Evolutionary conservation across 164 flowering plant genomes (phyloP).

Genomic region (Chloranthus sessilifolius): DNA sequence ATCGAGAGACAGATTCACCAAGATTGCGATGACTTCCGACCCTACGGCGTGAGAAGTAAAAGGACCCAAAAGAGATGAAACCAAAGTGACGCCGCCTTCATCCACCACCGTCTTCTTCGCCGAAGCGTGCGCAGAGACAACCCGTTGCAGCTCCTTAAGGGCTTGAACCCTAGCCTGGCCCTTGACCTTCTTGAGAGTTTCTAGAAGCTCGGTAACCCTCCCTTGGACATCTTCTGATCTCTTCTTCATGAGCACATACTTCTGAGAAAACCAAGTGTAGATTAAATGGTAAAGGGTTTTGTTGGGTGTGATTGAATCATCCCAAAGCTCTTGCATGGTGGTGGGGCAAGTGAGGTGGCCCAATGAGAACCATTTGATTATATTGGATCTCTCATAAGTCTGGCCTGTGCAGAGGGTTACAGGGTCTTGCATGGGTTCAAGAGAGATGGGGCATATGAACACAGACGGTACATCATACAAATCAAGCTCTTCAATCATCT

Average conservation of each 20-base stretch:
- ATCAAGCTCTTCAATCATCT: constrained; percentile 50
- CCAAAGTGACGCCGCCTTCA: constrained; percentile 53
- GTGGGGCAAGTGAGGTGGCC: constrained; percentile 73
- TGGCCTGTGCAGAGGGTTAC: constrained; percentile 74
- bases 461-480: constrained; percentile 51
- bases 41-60: constrained; percentile 90
- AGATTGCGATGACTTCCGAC: constrained; percentile 66
- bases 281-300: constrained; percentile 47
- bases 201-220: constrained; percentile 61
- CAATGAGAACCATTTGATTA: constrained; percentile 61
- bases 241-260: constrained; percentile 68
- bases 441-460: constrained; percentile 77
- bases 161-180: constrained; percentile 77
- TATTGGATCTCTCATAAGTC: constrained; percentile 71
- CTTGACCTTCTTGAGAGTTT: constrained; percentile 66
- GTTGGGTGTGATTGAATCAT: constrained; percentile 59
- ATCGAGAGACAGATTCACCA: constrained; percentile 66
- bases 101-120: constrained; percentile 61
- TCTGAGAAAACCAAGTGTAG: constrained; percentile 63
- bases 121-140: constrained; percentile 47
- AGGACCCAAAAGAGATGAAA: constrained; percentile 68
- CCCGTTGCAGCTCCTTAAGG: constrained; percentile 61
- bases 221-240: constrained; percentile 80
- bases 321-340: constrained; percentile 61
- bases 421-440: constrained; percentile 80